These are phyloP conservation scores for Apiospora sp. DNA, from an alignment of 2,329 filamentous ascomycete genomes.

Conservation along the genomic window DNA sequence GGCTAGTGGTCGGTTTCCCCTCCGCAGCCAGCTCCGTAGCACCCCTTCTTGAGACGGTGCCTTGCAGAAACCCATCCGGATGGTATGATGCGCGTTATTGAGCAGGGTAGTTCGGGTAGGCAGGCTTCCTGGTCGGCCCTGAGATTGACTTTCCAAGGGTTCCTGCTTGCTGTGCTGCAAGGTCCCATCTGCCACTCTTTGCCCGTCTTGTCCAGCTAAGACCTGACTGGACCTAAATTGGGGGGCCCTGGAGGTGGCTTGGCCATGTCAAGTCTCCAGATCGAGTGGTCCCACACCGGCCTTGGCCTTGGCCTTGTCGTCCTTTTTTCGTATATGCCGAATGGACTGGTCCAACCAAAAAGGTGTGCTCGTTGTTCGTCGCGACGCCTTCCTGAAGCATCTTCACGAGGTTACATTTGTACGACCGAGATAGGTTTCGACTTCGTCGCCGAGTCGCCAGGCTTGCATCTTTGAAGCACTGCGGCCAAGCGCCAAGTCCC, in stretches of 20 bases:
- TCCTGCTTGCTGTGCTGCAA: background rate
- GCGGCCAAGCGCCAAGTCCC: slow-evolving; percentile 19
- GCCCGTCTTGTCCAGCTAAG: background rate
- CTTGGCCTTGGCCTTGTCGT: background rate
- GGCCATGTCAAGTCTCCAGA: slow-evolving; percentile 18
- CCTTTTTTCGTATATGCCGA: slow-evolving; percentile 2
- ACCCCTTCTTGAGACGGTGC: slow-evolving; percentile 11
- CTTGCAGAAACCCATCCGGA: slow-evolving; percentile 16
- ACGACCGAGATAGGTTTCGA: slow-evolving; percentile 5
- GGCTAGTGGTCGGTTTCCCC: background rate
- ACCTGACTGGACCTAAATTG: background rate
- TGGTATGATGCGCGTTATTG: slow-evolving; percentile 20
- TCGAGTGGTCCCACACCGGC: slow-evolving; percentile 2
- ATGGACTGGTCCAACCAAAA: background rate
- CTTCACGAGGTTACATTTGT: slow-evolving; percentile 11
- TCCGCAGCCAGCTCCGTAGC: slow-evolving; percentile 14
- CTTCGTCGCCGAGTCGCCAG: slow-evolving; percentile 5
- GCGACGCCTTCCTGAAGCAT: slow-evolving; percentile 1
- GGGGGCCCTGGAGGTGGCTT: slow-evolving; percentile 17
- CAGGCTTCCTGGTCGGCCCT: slow-evolving; percentile 20
- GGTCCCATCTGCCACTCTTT: background rate
- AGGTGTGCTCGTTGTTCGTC: background rate
- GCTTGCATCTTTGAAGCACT: slow-evolving; percentile 16
- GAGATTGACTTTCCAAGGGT: slow-evolving; percentile 20
- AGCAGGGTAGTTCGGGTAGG: slow-evolving; percentile 17